A percentile compares a stretch with the other conserved stretches of the same genome.
phyloP scores from a whole-genome alignment of 805 yeast species.

The Blastobotrys robertii region DNA sequence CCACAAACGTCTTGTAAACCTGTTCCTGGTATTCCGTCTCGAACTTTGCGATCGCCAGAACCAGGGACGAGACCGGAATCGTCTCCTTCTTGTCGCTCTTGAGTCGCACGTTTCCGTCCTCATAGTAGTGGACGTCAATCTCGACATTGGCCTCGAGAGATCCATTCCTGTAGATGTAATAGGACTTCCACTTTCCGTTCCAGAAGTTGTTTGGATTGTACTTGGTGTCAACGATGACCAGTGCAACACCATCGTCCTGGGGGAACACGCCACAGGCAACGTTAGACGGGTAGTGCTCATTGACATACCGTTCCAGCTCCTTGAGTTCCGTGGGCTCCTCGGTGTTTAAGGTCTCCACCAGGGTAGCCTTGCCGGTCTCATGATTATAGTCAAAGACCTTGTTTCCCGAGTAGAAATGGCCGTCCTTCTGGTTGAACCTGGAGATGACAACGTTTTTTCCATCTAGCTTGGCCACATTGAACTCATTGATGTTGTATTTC shows the following conservation, averaged over 20 bases:
- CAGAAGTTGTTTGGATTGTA: conserved; percentile 69
- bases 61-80: conserved; percentile 7
- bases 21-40: conserved; percentile 54
- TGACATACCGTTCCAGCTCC: conserved; percentile 36
- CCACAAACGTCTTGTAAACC: conserved; percentile 52
- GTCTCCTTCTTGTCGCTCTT: conserved; percentile 33
- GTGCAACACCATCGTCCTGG: conserved; percentile 22
- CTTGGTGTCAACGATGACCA: conserved; percentile 63
- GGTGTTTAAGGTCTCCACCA: conserved; percentile 6
- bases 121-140: conserved; percentile 83
- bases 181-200: conserved; percentile 82
- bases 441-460: conserved; percentile 35
- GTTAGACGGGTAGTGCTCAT: conserved; percentile 59
- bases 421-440: conserved; percentile 33
- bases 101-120: conserved; percentile 90
- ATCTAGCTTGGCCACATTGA: conserved; percentile 27
- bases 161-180: conserved; percentile 39
- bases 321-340: conserved; percentile 3
- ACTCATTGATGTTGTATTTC: conserved; percentile 33
- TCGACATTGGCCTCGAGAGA: conserved; percentile 39
- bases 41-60: conserved; percentile 34
- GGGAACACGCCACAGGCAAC: conserved; percentile 37
- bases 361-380: conserved; percentile 14
- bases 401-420: conserved; percentile 36
- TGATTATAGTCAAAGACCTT: conserved; percentile 22